Conservation (phyloP, 1,139 yeast genomes). For the Saccharomyces hybrid region DNA sequence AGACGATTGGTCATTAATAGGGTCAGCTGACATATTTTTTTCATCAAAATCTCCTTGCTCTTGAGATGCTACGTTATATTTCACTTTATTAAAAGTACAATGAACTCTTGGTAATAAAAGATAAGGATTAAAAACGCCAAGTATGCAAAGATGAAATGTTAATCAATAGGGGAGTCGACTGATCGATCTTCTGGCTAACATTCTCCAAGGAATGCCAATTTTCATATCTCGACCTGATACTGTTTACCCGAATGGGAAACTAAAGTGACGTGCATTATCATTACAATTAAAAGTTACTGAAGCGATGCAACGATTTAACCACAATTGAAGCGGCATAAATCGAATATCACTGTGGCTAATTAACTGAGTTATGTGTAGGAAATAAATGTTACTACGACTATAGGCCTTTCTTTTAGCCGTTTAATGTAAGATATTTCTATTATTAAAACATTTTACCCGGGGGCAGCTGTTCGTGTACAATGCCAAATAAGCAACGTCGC, state of each 20-base stretch:
- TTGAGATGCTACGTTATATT: not conserved
- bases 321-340: not conserved
- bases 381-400: not conserved
- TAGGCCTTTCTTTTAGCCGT: not conserved
- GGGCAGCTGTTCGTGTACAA: not conserved
- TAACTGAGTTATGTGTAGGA: not conserved
- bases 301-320: not conserved
- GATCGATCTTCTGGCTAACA: not conserved
- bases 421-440: not conserved
- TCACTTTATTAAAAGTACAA: not conserved
- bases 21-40: not conserved
- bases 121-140: not conserved
- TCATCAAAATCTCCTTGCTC: constrained; percentile 1
- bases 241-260: constrained; percentile 7
- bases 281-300: not conserved
- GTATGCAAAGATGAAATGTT: not conserved
- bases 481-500: not conserved
- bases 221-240: not conserved
- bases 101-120: not conserved
- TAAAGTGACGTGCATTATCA: not conserved
- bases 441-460: not conserved
- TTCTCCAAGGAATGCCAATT: not conserved
- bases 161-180: not conserved
- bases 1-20: constrained; percentile 7
- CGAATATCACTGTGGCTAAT: not conserved